These are phyloP conservation scores for Furcasterigmium furcatum DNA, from an alignment of 2,329 filamentous ascomycete genomes.

Conservation along the genomic window DNA sequence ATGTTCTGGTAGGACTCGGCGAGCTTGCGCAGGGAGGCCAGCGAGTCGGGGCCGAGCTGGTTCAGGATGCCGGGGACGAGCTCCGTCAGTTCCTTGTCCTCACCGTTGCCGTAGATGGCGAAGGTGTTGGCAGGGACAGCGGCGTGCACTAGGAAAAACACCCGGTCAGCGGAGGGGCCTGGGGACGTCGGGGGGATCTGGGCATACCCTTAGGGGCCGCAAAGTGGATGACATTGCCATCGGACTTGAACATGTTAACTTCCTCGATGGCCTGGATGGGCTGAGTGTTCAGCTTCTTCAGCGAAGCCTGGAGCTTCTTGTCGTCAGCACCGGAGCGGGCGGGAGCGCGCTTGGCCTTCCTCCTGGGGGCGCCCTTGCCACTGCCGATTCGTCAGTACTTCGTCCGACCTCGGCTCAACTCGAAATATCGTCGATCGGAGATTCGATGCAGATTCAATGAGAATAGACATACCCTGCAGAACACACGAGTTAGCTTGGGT, in stretches of 20 bases:
- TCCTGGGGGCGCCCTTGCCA: constrained; percentile 96
- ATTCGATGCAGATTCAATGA: neutral
- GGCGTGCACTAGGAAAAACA: constrained; percentile 71
- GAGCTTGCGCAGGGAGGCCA: constrained; percentile 95
- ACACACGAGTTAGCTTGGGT: constrained; percentile 11
- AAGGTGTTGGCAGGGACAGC: constrained; percentile 98
- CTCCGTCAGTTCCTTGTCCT: constrained; percentile 99
- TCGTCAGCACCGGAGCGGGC: constrained; percentile 91
- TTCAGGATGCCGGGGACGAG: constrained; percentile 99
- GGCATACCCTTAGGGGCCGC: constrained; percentile 89
- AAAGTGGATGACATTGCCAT: constrained; percentile 99
- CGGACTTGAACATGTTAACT: constrained; percentile 99
- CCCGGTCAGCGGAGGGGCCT: neutral
- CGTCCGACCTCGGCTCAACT: constrained; percentile 4
- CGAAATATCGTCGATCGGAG: constrained; percentile 3
- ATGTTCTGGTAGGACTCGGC: constrained; percentile 99
- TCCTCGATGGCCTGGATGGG: constrained; percentile 99
- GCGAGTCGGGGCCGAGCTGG: constrained; percentile 97
- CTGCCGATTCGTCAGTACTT: constrained; percentile 37
- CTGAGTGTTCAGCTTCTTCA: constrained; percentile 99
- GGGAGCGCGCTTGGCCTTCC: constrained; percentile 98
- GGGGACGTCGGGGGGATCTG: constrained; percentile 1
- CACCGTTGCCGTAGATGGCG: constrained; percentile 96
- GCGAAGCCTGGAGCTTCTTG: constrained; percentile 96
- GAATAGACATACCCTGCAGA: constrained; percentile 31